Conservation (phyloP, 2,329 filamentous ascomycete genomes). For the Microdochium trichocladiopsis region DNA sequence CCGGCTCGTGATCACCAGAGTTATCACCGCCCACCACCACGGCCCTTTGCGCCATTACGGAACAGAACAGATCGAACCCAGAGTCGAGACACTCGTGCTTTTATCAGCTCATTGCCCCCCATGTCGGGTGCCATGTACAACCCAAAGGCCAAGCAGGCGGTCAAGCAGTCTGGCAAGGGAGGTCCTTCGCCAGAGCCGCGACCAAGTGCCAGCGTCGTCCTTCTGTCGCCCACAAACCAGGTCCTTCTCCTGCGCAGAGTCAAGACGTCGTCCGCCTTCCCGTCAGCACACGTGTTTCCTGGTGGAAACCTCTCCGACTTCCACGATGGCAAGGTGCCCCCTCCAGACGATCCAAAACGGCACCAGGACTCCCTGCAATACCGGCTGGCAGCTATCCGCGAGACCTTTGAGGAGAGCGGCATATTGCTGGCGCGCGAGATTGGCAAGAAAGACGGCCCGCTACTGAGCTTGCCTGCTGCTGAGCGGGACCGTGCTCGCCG, state of each 20-base stretch:
- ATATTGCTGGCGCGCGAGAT: constrained; percentile 62
- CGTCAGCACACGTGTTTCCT: constrained; percentile 91
- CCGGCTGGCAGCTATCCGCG: constrained; percentile 75
- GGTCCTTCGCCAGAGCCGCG: constrained; percentile 22
- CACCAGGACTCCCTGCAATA: constrained; percentile 71
- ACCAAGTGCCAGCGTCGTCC: constrained; percentile 57
- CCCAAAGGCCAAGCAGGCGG: constrained; percentile 18
- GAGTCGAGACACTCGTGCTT: not conserved
- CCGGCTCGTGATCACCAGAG: no score
- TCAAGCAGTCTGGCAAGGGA: constrained; percentile 1
- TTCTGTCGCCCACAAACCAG: constrained; percentile 81
- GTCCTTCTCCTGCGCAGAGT: constrained; percentile 84
- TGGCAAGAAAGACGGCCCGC: constrained; percentile 29
- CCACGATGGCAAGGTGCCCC: constrained; percentile 61
- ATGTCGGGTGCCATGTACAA: constrained; percentile 22
- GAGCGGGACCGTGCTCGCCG: constrained; percentile 60
- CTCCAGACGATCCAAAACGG: constrained; percentile 37
- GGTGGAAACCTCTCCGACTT: constrained; percentile 74
- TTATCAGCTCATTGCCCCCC: not conserved
- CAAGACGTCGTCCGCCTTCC: constrained; percentile 73
- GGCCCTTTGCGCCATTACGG: not conserved
- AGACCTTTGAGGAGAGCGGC: constrained; percentile 93
- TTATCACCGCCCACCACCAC: no score
- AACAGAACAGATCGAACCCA: not conserved
- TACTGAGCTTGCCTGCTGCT: constrained; percentile 54